phyloP scores from a whole-genome alignment of 169 alveolate species.

The Plasmodium vivax region DNA sequence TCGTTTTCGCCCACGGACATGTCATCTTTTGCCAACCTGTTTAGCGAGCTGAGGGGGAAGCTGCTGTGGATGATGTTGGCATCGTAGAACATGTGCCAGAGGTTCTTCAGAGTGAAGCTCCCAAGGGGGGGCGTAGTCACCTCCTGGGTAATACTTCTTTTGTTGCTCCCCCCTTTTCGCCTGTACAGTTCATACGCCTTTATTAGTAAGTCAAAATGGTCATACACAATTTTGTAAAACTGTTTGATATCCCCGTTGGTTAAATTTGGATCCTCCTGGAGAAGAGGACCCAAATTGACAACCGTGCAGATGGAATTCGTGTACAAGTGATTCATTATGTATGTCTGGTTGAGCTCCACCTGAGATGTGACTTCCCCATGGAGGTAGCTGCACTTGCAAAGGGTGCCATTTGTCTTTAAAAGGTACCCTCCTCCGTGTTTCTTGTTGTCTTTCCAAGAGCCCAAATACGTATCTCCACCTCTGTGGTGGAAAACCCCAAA shows the following conservation, averaged over 20 bases:
- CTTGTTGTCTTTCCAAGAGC: constrained; percentile 47
- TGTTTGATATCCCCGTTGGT: constrained; percentile 2
- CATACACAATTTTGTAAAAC: constrained; percentile 39
- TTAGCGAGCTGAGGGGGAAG: constrained; percentile 6
- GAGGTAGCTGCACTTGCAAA: constrained; percentile 3
- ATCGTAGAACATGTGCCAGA: constrained; percentile 50
- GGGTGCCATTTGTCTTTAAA: constrained; percentile 2
- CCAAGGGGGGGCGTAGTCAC: not conserved
- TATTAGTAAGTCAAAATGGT: constrained; percentile 17
- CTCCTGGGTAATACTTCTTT: not conserved
- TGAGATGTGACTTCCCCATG: constrained; percentile 15
- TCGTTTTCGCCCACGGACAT: not conserved
- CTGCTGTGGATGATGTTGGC: constrained; percentile 6
- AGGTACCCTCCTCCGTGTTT: constrained; percentile 34
- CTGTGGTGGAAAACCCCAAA: constrained; percentile 38
- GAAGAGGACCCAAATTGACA: constrained; percentile 6
- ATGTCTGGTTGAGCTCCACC: not conserved
- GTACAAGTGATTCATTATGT: constrained; percentile 15
- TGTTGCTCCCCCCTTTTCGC: not conserved
- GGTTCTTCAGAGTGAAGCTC: constrained; percentile 1
- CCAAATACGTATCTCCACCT: constrained; percentile 51
- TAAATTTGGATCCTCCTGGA: constrained; percentile 1
- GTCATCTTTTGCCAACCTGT: constrained; percentile 19
- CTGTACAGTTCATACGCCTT: not conserved
- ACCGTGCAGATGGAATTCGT: constrained; percentile 33